phyloP scores from a whole-genome alignment of 345 rosid species.

The Dipteronia dyeriana region DNA sequence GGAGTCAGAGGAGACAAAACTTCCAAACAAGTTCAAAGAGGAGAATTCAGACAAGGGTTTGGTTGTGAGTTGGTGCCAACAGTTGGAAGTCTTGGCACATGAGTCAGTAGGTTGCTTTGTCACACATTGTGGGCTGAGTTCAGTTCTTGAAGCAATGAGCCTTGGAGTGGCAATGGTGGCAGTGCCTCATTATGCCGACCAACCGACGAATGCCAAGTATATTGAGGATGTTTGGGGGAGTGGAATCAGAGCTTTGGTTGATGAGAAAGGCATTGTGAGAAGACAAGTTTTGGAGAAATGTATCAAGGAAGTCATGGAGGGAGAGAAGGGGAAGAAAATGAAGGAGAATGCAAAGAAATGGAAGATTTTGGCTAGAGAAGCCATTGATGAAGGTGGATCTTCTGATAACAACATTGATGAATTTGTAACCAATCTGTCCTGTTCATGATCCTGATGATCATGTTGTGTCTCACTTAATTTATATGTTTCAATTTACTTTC shows the following conservation, averaged over 20 bases:
- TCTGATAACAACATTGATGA: constrained; percentile 31
- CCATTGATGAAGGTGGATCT: constrained; percentile 33
- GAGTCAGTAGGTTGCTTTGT: constrained; percentile 36
- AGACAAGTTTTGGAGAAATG: constrained; percentile 24
- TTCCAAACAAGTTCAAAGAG: constrained; percentile 23
- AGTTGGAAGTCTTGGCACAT: constrained; percentile 32
- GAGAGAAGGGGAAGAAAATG: constrained; percentile 29
- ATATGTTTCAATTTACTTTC: no score
- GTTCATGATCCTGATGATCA: no score
- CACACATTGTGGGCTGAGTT: constrained; percentile 45
- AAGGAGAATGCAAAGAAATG: constrained; percentile 26
- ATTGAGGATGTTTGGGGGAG: constrained; percentile 40
- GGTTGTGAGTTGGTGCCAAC: constrained; percentile 39
- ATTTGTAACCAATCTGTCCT: constrained; percentile 1
- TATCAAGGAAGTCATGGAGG: constrained; percentile 32
- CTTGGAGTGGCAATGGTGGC: constrained; percentile 49
- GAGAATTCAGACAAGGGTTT: constrained; percentile 20
- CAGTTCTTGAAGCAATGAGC: constrained; percentile 41
- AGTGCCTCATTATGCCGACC: constrained; percentile 45
- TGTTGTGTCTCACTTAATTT: no score
- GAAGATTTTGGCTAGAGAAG: constrained; percentile 30
- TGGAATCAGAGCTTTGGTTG: constrained; percentile 26
- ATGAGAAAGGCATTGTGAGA: constrained; percentile 25
- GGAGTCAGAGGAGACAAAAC: constrained; percentile 25
- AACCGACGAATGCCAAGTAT: constrained; percentile 42